Evolutionary conservation across 257 asterid genomes (phyloP), one percentile per base, ranked within the genome.

Genomic region (Scutellaria baicalensis): DNA sequence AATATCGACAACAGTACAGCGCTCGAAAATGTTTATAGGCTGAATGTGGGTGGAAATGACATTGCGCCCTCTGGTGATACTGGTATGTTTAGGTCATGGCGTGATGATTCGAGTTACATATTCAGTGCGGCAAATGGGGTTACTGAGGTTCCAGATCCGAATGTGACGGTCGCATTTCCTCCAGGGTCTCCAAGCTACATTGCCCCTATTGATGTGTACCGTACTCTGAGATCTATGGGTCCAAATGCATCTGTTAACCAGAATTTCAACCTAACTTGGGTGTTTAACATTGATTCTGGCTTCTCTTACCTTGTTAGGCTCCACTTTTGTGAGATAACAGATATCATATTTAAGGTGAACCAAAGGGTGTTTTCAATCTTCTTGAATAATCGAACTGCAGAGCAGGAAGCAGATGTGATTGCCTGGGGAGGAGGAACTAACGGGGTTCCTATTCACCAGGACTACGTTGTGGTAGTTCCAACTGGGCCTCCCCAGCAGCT

Each of bases 1-100:
- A 52, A 0, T 18, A 82, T 92, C 5, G 88, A 77, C 79, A 84
- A 80, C 72, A 38, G 62, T 20, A 92, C 97, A 8, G 89, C 95
- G 0, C 84, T 90, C 4, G 98, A 92, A 88, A 86, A 73, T 71
- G 75, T 88, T 6, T 90, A 86, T 64, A 83, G 98, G 56, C 80
- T 92, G 65, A 92, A 92, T 72, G 98, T 92, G 92, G 98, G 98
- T 6, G 98, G 98, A 56, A 86, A 88, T n/a, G 97, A 73, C 59
- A 90, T 92, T 77, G 84, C 96, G 1, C 89, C 96, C 13, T 75
- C 96, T 10, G 56, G 54, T 0, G 98, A 84, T 66, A 78, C 83
- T 0, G 88, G 90, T 36, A 70, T 82, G 16, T 83, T 80, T 51
- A 64, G 88, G 60, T 60, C 78, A 11, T 85, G 90, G 90, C 73